Percentiles rank a stretch among this genome's conserved stretches.
phyloP scores from a whole-genome alignment of 176 grass and related monocot species.

The Triticum dicoccoides region DNA sequence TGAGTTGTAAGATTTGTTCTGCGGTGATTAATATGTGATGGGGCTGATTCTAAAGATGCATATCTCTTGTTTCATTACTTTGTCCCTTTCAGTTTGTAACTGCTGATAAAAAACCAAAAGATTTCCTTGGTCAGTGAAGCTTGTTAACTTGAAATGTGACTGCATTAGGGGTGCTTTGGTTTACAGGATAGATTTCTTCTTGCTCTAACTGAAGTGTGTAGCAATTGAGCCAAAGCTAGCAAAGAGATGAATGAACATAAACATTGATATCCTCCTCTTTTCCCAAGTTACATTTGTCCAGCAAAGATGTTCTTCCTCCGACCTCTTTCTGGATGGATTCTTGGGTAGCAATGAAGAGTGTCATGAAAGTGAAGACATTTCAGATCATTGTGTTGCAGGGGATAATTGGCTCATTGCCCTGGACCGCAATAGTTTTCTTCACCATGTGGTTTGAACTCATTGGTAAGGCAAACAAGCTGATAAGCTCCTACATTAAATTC shows the following conservation, averaged over 20 bases:
- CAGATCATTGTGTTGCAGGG: conserved; percentile 97
- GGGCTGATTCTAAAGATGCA: neutral
- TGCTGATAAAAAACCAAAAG: neutral
- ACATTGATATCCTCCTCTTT: neutral
- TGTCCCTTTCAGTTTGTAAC: neutral
- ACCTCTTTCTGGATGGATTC: conserved; percentile 74
- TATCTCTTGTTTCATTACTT: neutral
- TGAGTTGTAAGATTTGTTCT: neutral
- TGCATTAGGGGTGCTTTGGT: too few relatives aligned
- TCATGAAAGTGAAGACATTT: conserved; percentile 84
- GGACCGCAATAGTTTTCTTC: conserved; percentile 92
- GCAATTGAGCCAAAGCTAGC: neutral
- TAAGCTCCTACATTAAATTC: neutral
- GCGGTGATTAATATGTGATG: neutral
- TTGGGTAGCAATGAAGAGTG: conserved; percentile 67
- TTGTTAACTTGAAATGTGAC: neutral
- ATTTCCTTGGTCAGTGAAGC: neutral
- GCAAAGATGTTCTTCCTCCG: conserved; percentile 45
- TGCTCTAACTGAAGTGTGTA: neutral
- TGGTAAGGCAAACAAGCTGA: conserved; percentile 39
- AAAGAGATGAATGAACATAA: neutral
- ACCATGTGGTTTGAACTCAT: conserved; percentile 99
- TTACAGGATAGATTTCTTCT: neutral
- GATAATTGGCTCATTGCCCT: conserved; percentile 84
- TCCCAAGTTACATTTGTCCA: conserved; percentile 50